Conservation (phyloP, 2,329 filamentous ascomycete genomes). For the Chrysoporthe austroafricana region DNA sequence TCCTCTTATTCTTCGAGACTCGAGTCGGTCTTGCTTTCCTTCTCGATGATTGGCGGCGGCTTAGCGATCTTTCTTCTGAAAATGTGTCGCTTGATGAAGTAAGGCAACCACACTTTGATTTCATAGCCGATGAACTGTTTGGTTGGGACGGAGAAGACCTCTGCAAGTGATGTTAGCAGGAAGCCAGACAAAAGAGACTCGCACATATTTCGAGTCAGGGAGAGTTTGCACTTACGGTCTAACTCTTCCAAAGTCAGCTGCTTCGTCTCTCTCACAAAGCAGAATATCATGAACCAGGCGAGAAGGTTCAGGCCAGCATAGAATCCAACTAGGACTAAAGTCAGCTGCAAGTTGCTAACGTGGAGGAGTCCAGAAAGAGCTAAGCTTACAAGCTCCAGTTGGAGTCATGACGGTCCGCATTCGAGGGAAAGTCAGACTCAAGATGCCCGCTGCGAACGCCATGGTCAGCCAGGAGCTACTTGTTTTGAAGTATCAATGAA, state of each 20-base stretch:
- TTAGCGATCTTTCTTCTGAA: slow-evolving; percentile 39
- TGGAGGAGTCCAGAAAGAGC: slow-evolving; percentile 37
- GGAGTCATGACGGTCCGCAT: slow-evolving; percentile 40
- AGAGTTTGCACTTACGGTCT: slow-evolving; percentile 41
- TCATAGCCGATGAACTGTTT: slow-evolving; percentile 40
- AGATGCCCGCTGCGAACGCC: slow-evolving; percentile 28
- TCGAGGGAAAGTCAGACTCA: slow-evolving; percentile 35
- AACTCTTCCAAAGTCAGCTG: slow-evolving; percentile 61
- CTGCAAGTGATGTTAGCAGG: slow-evolving; percentile 27
- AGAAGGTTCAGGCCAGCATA: slow-evolving; percentile 61
- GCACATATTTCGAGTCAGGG: neutral
- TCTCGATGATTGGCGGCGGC: slow-evolving; percentile 38
- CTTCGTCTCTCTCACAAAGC: slow-evolving; percentile 63
- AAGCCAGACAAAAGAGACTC: neutral
- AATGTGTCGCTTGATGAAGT: slow-evolving; percentile 44
- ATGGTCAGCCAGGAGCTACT: slow-evolving; percentile 17
- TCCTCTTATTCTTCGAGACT: neutral
- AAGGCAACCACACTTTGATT: slow-evolving; percentile 40
- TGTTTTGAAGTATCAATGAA: slow-evolving; percentile 32
- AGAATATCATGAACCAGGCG: slow-evolving; percentile 59
- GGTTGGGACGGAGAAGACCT: slow-evolving; percentile 40
- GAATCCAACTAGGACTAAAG: slow-evolving; percentile 46
- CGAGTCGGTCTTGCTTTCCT: slow-evolving; percentile 13
- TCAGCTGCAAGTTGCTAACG: slow-evolving; percentile 31
- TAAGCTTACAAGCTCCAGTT: slow-evolving; percentile 37